A percentile compares a stretch with the other conserved stretches of the same genome.
These are phyloP conservation scores for Irpex rosettiformis DNA, from an alignment of 1,284 basidiomycete genomes.

Conservation along the genomic window DNA sequence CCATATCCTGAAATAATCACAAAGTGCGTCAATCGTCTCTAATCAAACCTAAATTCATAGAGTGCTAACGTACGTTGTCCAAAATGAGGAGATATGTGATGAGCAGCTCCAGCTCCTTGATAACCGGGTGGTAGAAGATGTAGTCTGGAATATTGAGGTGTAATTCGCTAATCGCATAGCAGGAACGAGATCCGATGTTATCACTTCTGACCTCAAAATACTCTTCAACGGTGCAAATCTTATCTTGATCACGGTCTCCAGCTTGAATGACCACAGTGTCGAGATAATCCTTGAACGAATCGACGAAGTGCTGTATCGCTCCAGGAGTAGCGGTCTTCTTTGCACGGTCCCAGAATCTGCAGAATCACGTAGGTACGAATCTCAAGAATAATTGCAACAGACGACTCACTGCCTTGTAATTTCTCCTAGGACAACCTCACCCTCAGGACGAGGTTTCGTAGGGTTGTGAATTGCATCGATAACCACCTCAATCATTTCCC, in stretches of 20 bases:
- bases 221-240: constrained; percentile 26
- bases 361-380: neutral
- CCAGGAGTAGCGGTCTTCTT: constrained; percentile 7
- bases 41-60: neutral
- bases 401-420: constrained; percentile 25
- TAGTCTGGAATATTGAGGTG: constrained; percentile 30
- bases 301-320: constrained; percentile 10
- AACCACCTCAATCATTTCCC: constrained; percentile 25
- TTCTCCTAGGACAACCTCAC: constrained; percentile 29
- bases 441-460: constrained; percentile 23
- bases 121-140: constrained; percentile 28
- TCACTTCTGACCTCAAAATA: constrained; percentile 28
- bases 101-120: constrained; percentile 21
- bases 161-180: constrained; percentile 28
- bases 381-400: neutral
- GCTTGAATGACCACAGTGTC: constrained; percentile 28
- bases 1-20: constrained; percentile 28
- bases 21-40: neutral
- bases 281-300: constrained; percentile 20
- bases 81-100: constrained; percentile 17
- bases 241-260: constrained; percentile 21
- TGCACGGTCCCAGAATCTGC: constrained; percentile 19
- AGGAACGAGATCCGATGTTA: constrained; percentile 28
- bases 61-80: constrained; percentile 27
- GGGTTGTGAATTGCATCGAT: constrained; percentile 35